phyloP scores from a whole-genome alignment of 2,329 filamentous ascomycete genomes.

The Talaromyces rugulosus region DNA sequence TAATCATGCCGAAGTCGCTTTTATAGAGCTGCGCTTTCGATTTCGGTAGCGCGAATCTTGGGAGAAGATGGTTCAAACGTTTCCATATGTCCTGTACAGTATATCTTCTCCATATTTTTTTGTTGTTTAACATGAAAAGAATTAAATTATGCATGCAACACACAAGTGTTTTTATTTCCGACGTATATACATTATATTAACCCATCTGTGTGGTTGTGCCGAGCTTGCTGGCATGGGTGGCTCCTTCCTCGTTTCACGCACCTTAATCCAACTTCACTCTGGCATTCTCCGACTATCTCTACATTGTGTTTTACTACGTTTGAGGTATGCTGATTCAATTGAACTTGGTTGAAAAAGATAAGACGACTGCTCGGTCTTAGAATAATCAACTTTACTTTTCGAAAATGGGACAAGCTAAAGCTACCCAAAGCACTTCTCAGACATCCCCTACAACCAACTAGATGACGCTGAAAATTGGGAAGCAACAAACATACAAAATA shows the following conservation, averaged over 20 bases:
- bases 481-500: not conserved
- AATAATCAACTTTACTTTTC: not conserved
- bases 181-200: not conserved
- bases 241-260: not conserved
- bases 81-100: constrained; percentile 12
- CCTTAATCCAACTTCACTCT: not conserved
- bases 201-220: not conserved
- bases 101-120: constrained; percentile 11
- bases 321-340: not conserved
- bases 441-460: not conserved
- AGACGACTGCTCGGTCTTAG: not conserved
- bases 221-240: not conserved
- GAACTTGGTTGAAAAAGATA: not conserved
- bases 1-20: not conserved
- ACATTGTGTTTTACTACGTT: not conserved
- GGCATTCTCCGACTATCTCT: not conserved
- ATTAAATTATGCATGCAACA: constrained; percentile 9
- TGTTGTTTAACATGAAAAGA: constrained; percentile 4
- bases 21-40: constrained; percentile 9
- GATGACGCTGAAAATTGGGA: not conserved
- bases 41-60: constrained; percentile 13
- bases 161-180: not conserved
- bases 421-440: not conserved
- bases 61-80: constrained; percentile 12
- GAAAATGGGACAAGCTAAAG: not conserved